Base-by-base conservation (phyloP, 352 stramenopile species). In the Phytophthora ramorum region DNA sequence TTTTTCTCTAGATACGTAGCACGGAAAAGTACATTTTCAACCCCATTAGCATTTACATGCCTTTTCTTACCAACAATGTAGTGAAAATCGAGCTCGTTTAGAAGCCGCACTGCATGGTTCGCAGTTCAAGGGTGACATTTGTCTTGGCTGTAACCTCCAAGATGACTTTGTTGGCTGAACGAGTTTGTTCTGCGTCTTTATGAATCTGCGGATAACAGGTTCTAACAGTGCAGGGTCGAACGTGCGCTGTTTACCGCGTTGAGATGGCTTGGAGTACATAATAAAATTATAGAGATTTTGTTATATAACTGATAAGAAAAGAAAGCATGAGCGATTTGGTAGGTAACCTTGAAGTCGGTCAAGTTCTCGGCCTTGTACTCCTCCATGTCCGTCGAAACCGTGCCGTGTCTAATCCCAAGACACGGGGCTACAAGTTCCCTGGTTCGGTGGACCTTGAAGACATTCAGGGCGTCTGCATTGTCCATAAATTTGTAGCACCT, bases 241-340 rank as follows among this genome's bases (percentile, higher is more conserved):
- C 1, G 13, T 40, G 4, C 28, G 13, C 5, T 4, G 26, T 7
- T 43, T 41, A 2, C 46, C 46, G 2, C 28, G 46, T 7, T 53
- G 26, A 3, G 13, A 41, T 41, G 26, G 46, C 46, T 43, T 53
- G 6, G 13, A 28, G 7, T 53, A 13, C n/a, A 16, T 26, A 0
- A 53, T 53, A 53, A 43, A 43, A n/a, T 40, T 53, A 7, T 28
- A 53, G 2, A 53, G 8, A n/a, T 41, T 41, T 17, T n/a, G 35
- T 41, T 41, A 41, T 17, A 38, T 41, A 41, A 17, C 35, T 13
- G 35, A 16, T 41, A 41, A 17, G 35, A 16, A 17, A 4, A 4
- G 35, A n/a, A 41, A 7, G 4, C 30, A n/a, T 4, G 9, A 3
- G 35, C 5, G 14, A 17, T n/a, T 3, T 4, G 12, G 35, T 4